These are phyloP conservation scores for Xylaria sp. DNA, from an alignment of 2,329 filamentous ascomycete species.

Conservation along the genomic window DNA sequence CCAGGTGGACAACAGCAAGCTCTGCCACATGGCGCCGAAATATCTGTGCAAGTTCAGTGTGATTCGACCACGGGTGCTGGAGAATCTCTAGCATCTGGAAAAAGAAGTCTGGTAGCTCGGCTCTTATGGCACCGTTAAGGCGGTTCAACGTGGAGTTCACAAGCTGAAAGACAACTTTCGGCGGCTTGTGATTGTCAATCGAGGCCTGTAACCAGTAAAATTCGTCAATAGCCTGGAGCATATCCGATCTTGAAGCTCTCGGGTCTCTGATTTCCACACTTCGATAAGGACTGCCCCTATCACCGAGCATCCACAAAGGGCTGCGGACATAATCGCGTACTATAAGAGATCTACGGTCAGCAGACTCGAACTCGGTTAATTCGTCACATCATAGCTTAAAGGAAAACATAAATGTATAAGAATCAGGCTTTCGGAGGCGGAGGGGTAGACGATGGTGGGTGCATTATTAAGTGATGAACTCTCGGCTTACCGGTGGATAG, in stretches of 20 bases:
- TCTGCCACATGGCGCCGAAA: slow-evolving; percentile 42
- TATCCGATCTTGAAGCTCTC: slow-evolving; percentile 29
- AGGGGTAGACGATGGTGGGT: background rate
- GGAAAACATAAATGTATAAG: background rate
- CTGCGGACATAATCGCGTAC: slow-evolving; percentile 39
- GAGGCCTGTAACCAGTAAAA: slow-evolving; percentile 40
- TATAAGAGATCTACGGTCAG: slow-evolving; percentile 24
- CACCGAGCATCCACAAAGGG: slow-evolving; percentile 7
- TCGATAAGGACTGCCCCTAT: slow-evolving; percentile 31
- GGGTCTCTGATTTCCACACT: slow-evolving; percentile 21
- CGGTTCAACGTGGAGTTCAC: slow-evolving; percentile 40
- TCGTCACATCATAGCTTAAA: background rate
- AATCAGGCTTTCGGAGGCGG: background rate
- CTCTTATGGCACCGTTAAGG: slow-evolving; percentile 37
- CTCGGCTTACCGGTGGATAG: slow-evolving; percentile 38
- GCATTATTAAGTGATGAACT: background rate
- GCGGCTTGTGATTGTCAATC: slow-evolving; percentile 34
- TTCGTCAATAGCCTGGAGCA: slow-evolving; percentile 40
- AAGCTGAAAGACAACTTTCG: slow-evolving; percentile 37
- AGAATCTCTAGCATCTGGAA: slow-evolving; percentile 42
- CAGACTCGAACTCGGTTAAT: background rate
- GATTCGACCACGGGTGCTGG: slow-evolving; percentile 40
- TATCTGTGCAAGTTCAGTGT: slow-evolving; percentile 36
- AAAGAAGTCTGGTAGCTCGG: slow-evolving; percentile 41
- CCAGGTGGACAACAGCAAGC: slow-evolving; percentile 38